Percentiles rank a stretch among this genome's conserved stretches.
Evolutionary conservation across 306 rosid species (phyloP).

Genomic region (Lathyrus sativus): DNA sequence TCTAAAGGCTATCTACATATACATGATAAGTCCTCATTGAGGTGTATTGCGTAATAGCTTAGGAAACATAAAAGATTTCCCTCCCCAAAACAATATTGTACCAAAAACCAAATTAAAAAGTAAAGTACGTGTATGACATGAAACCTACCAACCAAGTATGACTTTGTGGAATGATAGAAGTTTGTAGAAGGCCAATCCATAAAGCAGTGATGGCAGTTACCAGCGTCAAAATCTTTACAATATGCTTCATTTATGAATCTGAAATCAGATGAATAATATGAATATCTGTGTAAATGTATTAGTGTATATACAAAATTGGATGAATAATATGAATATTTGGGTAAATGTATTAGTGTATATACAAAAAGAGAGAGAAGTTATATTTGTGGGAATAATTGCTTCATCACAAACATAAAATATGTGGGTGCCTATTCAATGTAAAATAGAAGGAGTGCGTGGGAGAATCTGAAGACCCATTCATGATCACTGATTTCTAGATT

Average conservation of each 20-base stretch:
- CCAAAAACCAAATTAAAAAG: slow-evolving; percentile 6
- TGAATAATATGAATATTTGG: neutral
- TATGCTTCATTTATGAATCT: slow-evolving; percentile 71
- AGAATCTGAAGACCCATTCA: neutral
- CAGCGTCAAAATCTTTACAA: slow-evolving; percentile 66
- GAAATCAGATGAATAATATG: slow-evolving; percentile 26
- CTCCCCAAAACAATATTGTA: slow-evolving; percentile 6
- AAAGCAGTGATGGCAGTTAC: slow-evolving; percentile 63
- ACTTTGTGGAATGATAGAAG: slow-evolving; percentile 53
- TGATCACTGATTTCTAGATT: no score
- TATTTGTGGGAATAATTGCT: no score
- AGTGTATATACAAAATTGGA: neutral
- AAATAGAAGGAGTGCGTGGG: no score
- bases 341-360: neutral
- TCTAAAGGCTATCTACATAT: neutral
- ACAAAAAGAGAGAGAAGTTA: no score
- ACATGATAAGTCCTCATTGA: slow-evolving; percentile 7
- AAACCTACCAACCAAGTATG: slow-evolving; percentile 85
- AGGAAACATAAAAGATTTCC: slow-evolving; percentile 16
- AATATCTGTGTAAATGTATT: neutral
- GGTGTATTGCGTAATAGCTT: neutral
- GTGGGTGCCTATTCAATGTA: no score
- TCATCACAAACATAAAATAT: no score
- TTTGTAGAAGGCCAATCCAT: slow-evolving; percentile 76
- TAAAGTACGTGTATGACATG: slow-evolving; percentile 19